Evolutionary conservation across 495 filamentous ascomycete genomes (phyloP), one percentile per base, ranked within the genome.

Genomic region (Thozetella sp.): DNA sequence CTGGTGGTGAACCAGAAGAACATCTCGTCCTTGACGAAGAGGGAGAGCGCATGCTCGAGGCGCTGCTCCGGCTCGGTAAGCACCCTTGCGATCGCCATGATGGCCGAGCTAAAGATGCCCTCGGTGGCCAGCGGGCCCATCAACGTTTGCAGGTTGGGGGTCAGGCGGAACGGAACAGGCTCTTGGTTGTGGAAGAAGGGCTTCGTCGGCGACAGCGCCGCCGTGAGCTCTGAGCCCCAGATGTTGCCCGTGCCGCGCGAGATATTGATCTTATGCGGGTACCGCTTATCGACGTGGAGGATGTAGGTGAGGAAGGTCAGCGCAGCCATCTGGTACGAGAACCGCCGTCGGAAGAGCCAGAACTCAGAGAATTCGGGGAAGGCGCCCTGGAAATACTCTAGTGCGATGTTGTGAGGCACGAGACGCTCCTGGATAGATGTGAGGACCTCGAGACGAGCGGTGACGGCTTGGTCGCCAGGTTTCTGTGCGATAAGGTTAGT

Each of bases 231-330:
- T 4, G 93, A 92, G 45, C 93, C 94, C 96, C 96, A 98, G 64
- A 99, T 88, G 67, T 96, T 94, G 56, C 96, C 96, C 0, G 90
- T 92, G 23, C 84, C 87, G 26, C 96, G 88, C 37, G 94, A 90
- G 63, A 99, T 93, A 71, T 89, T 87, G 67, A 98, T 87, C 79
- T 98, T 98, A 74, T 93, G 91, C 3, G 96, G 96, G 66, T 92
- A 97, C 56, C 96, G 91, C 66, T 90, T 89, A 72, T 90, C 90
- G 83, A 98, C 97, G 79, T 92, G 92, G 78, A 99, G 90, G 60
- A 96, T 89, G 70, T 97, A 98, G 34, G 96, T 99, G 90, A 99
- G 96, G 79, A 98, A 99, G 13, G 93, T 97, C 56, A 97, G 83
- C 1, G 93, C 88, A n/a, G 95, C 93, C 52, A 97, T 88, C 75